A percentile compares a stretch with the other conserved stretches of the same genome.
Evolutionary conservation across 2,329 filamentous ascomycete species (phyloP).

Genomic region (Aspergillus viridinutans): DNA sequence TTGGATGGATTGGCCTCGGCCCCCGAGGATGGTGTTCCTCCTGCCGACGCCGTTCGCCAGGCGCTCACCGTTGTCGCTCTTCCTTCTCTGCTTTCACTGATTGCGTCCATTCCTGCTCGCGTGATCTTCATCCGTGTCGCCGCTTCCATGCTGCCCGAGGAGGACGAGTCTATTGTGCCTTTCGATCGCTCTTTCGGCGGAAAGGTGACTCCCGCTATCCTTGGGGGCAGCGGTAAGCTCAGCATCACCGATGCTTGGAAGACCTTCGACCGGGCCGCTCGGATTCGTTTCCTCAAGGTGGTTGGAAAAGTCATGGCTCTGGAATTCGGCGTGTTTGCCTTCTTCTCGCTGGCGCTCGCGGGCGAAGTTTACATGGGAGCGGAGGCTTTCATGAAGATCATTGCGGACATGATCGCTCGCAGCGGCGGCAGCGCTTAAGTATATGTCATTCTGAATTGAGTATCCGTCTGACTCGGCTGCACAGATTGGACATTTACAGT

Average conservation of each 20-base stretch:
- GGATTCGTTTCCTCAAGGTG: slow-evolving; percentile 69
- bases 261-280: slow-evolving; percentile 68
- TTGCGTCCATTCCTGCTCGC: slow-evolving; percentile 69
- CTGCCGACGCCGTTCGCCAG: slow-evolving; percentile 35
- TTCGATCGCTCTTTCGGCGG: slow-evolving; percentile 86
- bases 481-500: background rate
- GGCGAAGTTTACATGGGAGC: slow-evolving; percentile 50
- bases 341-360: slow-evolving; percentile 49
- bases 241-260: slow-evolving; percentile 73
- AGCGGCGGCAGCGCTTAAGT: background rate
- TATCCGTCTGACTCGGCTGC: background rate
- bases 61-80: slow-evolving; percentile 32
- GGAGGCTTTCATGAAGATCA: slow-evolving; percentile 9
- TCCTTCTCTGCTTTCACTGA: slow-evolving; percentile 48
- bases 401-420: slow-evolving; percentile 9
- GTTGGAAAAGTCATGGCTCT: slow-evolving; percentile 67
- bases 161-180: slow-evolving; percentile 77
- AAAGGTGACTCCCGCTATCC: slow-evolving; percentile 67
- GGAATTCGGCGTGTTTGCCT: slow-evolving; percentile 43
- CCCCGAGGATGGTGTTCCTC: slow-evolving; percentile 27
- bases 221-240: slow-evolving; percentile 68
- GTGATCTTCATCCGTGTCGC: slow-evolving; percentile 79
- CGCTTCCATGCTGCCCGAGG: slow-evolving; percentile 76
- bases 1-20: slow-evolving; percentile 30
- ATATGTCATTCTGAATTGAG: background rate